Conservation (phyloP, 768 basidiomycete species). For the Kwoniella dendrophila region DNA sequence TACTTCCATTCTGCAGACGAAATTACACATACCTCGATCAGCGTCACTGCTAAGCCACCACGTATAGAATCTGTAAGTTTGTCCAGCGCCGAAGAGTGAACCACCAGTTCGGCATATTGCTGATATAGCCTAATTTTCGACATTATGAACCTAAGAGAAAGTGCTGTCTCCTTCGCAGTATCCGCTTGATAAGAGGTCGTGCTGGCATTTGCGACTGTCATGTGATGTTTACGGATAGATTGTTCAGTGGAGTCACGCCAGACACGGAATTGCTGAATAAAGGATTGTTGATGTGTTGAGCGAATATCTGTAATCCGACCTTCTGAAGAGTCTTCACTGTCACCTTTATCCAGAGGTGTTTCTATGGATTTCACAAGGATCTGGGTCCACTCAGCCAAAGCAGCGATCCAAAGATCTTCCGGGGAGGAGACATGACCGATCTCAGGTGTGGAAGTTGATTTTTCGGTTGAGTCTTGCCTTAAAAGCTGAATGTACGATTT, state of each 20-base stretch:
- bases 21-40: slow-evolving; percentile 30
- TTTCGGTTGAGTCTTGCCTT: not conserved
- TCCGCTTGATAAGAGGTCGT: too few relatives aligned
- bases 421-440: not conserved
- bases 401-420: slow-evolving; percentile 32
- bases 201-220: not conserved
- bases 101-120: slow-evolving; percentile 34
- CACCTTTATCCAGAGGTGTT: not conserved
- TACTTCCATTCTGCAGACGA: not conserved
- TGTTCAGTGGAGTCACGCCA: slow-evolving; percentile 2
- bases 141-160: not conserved
- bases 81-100: slow-evolving; percentile 36
- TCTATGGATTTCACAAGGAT: slow-evolving; percentile 31
- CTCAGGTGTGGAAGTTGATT: not conserved
- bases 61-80: slow-evolving; percentile 14
- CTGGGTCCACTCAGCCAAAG: slow-evolving; percentile 43
- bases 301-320: too few relatives aligned
- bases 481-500: slow-evolving; percentile 27
- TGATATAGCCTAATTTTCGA: slow-evolving; percentile 32
- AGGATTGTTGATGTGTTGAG: not conserved
- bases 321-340: too few relatives aligned
- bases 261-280: not conserved
- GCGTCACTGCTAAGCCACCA: slow-evolving; percentile 21
- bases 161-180: not conserved
- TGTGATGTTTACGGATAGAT: not conserved